Conservation (phyloP, 495 filamentous ascomycete species). For the Hamigera avellanea region DNA sequence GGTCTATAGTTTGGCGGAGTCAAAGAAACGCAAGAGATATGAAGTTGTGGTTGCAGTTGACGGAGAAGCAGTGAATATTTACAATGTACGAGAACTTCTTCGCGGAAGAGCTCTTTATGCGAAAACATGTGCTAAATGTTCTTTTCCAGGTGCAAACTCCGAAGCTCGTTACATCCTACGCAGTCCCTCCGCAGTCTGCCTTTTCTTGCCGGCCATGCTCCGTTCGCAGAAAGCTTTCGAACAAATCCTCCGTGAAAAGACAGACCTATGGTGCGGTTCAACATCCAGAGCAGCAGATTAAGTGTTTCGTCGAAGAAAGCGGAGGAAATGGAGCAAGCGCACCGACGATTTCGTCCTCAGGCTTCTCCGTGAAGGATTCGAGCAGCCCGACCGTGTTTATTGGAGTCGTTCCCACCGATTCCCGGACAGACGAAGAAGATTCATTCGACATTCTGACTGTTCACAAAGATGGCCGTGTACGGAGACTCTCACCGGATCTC, state of each 20-base stretch:
- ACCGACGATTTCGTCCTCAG: slow-evolving; percentile 28
- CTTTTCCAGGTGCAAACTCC: slow-evolving; percentile 58
- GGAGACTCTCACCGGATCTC: slow-evolving; percentile 29
- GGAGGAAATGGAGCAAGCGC: slow-evolving; percentile 20
- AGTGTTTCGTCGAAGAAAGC: slow-evolving; percentile 42
- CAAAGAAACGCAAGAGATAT: slow-evolving; percentile 73
- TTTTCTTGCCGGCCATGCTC: slow-evolving; percentile 73
- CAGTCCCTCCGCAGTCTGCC: slow-evolving; percentile 66
- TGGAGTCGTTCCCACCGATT: slow-evolving; percentile 22
- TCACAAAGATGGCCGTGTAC: slow-evolving; percentile 32
- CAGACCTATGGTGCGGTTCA: slow-evolving; percentile 53
- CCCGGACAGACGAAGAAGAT: slow-evolving; percentile 10
- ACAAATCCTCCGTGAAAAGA: slow-evolving; percentile 43
- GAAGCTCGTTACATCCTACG: slow-evolving; percentile 74
- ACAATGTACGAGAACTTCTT: slow-evolving; percentile 57
- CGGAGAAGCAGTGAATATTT: slow-evolving; percentile 83
- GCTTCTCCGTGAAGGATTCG: slow-evolving; percentile 28
- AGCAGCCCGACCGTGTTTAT: slow-evolving; percentile 30
- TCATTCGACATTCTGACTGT: slow-evolving; percentile 34
- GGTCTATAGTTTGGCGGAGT: slow-evolving; percentile 58
- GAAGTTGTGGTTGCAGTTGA: slow-evolving; percentile 83
- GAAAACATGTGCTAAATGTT: slow-evolving; percentile 9
- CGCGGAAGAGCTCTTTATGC: too few relatives aligned
- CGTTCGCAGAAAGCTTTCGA: slow-evolving; percentile 46
- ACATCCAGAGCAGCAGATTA: slow-evolving; percentile 35